These are phyloP conservation scores for Groenewaldozyma auringiensis DNA, from an alignment of 1,139 yeast species.

Conservation along the genomic window DNA sequence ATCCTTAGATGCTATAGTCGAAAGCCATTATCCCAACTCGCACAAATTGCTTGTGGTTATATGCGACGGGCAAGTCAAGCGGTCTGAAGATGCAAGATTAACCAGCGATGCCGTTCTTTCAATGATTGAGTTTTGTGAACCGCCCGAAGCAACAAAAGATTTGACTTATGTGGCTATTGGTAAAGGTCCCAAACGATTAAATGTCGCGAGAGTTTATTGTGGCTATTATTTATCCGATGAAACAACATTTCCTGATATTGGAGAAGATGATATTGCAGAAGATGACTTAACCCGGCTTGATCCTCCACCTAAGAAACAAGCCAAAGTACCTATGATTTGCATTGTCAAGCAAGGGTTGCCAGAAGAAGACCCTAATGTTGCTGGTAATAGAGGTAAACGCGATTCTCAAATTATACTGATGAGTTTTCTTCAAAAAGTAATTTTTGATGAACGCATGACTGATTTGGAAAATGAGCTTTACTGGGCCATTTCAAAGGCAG, in stretches of 20 bases:
- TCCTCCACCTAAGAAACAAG: constrained; percentile 65
- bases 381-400: constrained; percentile 34
- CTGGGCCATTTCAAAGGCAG: constrained; percentile 26
- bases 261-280: constrained; percentile 34
- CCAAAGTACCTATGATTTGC: constrained; percentile 35
- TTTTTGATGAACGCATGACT: constrained; percentile 29
- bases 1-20: constrained; percentile 28
- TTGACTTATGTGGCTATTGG: constrained; percentile 29
- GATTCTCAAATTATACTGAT: constrained; percentile 32
- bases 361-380: constrained; percentile 32
- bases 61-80: constrained; percentile 31
- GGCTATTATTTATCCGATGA: constrained; percentile 22
- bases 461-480: constrained; percentile 31
- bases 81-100: constrained; percentile 22
- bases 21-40: constrained; percentile 24
- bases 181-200: constrained; percentile 26
- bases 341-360: constrained; percentile 28
- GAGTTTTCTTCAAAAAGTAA: constrained; percentile 34
- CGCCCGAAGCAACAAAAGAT: constrained; percentile 22
- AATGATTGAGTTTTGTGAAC: constrained; percentile 54
- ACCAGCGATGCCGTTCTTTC: constrained; percentile 30
- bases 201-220: constrained; percentile 28
- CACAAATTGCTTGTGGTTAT: constrained; percentile 27
- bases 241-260: constrained; percentile 15
- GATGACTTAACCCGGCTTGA: constrained; percentile 1